Conservation (phyloP, 2,329 filamentous ascomycete species). For the Pyrenophora graminea region DNA sequence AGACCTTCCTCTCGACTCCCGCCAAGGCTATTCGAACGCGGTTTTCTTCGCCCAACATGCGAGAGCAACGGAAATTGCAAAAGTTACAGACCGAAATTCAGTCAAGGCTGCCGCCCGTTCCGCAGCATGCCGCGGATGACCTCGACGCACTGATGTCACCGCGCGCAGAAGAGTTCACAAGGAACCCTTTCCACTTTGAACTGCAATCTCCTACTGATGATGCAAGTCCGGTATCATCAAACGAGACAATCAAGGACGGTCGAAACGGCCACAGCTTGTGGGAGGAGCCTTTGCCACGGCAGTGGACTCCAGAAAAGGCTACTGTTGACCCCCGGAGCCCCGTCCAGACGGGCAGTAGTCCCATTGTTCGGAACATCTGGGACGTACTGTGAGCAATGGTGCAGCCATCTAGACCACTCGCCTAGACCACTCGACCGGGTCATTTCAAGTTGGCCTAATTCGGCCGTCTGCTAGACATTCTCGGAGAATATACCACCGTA, state of each 20-base stretch:
- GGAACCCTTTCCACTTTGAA: constrained; percentile 49
- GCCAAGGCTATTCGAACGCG: constrained; percentile 39
- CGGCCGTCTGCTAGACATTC: not conserved
- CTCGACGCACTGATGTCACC: constrained; percentile 69
- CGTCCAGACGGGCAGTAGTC: constrained; percentile 72
- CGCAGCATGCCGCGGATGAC: constrained; percentile 43
- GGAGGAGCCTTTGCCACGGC: constrained; percentile 31
- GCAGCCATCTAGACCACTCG: not conserved
- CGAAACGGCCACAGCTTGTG: constrained; percentile 32
- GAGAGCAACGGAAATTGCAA: constrained; percentile 44
- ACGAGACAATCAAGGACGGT: constrained; percentile 38
- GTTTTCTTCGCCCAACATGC: constrained; percentile 48
- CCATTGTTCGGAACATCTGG: constrained; percentile 77
- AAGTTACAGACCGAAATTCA: constrained; percentile 48
- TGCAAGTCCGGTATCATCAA: constrained; percentile 37
- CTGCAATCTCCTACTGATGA: constrained; percentile 32
- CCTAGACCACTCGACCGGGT: not conserved
- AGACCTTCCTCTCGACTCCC: constrained; percentile 37
- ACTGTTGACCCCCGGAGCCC: constrained; percentile 74
- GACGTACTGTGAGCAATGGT: constrained; percentile 65
- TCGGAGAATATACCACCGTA: not conserved
- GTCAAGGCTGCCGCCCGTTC: constrained; percentile 38
- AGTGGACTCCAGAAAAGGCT: constrained; percentile 59
- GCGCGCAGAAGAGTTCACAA: constrained; percentile 72
- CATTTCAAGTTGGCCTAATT: not conserved